Conservation (phyloP, 176 grass and related monocot genomes). For the Zoysia pacifica region DNA sequence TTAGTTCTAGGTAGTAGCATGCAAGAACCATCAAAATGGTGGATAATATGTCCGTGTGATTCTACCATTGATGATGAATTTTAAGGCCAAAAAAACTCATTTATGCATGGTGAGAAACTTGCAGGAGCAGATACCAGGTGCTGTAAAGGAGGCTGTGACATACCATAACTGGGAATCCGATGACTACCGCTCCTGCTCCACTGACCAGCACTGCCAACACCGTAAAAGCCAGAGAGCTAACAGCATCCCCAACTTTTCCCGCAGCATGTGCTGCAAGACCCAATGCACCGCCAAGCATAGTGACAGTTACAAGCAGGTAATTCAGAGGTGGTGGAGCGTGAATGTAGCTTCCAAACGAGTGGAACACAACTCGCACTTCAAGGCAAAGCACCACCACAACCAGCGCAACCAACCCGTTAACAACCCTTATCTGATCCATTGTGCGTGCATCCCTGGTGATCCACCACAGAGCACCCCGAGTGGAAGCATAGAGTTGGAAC, state of each 20-base stretch:
- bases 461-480: constrained; percentile 77
- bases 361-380: constrained; percentile 90
- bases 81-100: neutral
- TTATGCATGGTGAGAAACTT: neutral
- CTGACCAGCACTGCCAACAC: constrained; percentile 68
- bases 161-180: constrained; percentile 89
- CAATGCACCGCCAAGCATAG: constrained; percentile 80
- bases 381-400: constrained; percentile 83
- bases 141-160: constrained; percentile 27
- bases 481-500: constrained; percentile 94
- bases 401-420: constrained; percentile 76
- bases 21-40: neutral
- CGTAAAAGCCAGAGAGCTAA: constrained; percentile 74
- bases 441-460: constrained; percentile 65
- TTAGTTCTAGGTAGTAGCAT: neutral
- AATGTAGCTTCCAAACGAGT: constrained; percentile 82
- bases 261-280: constrained; percentile 73
- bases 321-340: constrained; percentile 86
- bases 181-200: constrained; percentile 74
- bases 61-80: neutral
- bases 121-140: neutral
- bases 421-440: constrained; percentile 71
- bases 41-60: neutral
- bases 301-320: constrained; percentile 91
- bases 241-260: constrained; percentile 80